Percentiles rank a stretch among this genome's conserved stretches.
Evolutionary conservation across 345 rosid species (phyloP).

Genomic region (Eucalyptus leucophloia): DNA sequence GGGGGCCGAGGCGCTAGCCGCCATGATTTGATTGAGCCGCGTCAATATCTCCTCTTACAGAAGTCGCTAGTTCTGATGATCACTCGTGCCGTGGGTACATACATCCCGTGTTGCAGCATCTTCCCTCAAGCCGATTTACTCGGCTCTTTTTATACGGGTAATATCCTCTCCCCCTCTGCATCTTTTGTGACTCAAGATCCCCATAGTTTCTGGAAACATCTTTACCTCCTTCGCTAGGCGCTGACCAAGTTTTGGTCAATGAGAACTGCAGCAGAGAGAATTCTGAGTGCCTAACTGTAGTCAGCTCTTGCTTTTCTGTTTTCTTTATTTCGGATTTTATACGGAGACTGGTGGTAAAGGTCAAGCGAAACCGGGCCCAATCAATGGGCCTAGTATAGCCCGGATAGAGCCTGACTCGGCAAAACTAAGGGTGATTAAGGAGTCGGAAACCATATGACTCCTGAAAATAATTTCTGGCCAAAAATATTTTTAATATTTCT

Average conservation of each 20-base stretch:
- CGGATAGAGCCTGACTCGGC: background rate
- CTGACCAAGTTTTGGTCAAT: background rate
- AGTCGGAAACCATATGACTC: accelerated
- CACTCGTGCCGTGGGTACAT: background rate
- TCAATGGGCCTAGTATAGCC: background rate
- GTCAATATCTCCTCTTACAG: slow-evolving; percentile 1
- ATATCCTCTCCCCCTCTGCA: background rate
- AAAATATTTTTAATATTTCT: too few species aligned
- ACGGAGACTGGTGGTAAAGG: background rate
- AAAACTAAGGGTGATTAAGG: background rate
- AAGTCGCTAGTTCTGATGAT: background rate
- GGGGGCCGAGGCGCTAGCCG: background rate
- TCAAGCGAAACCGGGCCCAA: background rate
- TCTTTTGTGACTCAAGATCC: background rate
- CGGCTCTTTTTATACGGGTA: background rate
- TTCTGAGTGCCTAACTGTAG: background rate
- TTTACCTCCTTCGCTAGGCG: background rate
- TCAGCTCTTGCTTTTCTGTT: background rate
- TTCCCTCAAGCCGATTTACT: background rate
- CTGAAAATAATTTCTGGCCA: too few species aligned
- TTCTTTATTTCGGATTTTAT: background rate
- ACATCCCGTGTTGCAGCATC: background rate
- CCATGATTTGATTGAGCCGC: slow-evolving; percentile 7
- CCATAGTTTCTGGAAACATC: background rate
- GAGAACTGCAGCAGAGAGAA: background rate